Conservation (phyloP, 75 land plant genomes). For the Isoetes taiwanensis region DNA sequence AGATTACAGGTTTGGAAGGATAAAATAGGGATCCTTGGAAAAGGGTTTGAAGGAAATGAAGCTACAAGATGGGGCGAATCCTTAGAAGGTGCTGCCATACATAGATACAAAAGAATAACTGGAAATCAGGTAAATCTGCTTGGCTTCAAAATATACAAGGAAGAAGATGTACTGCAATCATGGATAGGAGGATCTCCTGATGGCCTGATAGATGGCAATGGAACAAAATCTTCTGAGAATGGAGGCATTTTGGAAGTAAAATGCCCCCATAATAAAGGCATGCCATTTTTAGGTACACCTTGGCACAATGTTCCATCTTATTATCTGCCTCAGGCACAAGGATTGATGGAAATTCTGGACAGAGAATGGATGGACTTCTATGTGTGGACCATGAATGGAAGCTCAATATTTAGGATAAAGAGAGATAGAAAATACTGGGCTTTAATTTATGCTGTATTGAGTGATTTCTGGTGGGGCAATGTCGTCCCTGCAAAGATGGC, state of each 20-base stretch:
- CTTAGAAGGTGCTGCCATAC: conserved; percentile 62
- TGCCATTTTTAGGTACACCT: conserved; percentile 58
- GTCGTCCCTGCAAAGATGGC: conserved; percentile 74
- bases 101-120: conserved; percentile 65
- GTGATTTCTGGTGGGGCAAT: conserved; percentile 87
- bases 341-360: conserved; percentile 62
- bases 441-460: conserved; percentile 50
- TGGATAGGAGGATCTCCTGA: conserved; percentile 97
- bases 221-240: conserved; percentile 13
- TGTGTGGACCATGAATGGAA: conserved; percentile 84
- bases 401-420: conserved; percentile 51
- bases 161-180: conserved; percentile 28
- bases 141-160: conserved; percentile 56
- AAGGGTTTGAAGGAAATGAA: conserved; percentile 19
- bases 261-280: conserved; percentile 85
- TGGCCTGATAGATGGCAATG: conserved; percentile 75
- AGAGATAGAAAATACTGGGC: conserved; percentile 62
- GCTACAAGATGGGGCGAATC: conserved; percentile 81
- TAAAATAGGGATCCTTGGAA: conserved; percentile 45
- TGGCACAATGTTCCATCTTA: conserved; percentile 66
- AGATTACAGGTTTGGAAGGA: conserved; percentile 85
- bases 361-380: conserved; percentile 84
- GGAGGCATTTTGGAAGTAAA: conserved; percentile 89
- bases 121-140: conserved; percentile 54
- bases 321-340: conserved; percentile 87